Base-by-base conservation (phyloP, 257 asterid species). In the Agastache rugosa region DNA sequence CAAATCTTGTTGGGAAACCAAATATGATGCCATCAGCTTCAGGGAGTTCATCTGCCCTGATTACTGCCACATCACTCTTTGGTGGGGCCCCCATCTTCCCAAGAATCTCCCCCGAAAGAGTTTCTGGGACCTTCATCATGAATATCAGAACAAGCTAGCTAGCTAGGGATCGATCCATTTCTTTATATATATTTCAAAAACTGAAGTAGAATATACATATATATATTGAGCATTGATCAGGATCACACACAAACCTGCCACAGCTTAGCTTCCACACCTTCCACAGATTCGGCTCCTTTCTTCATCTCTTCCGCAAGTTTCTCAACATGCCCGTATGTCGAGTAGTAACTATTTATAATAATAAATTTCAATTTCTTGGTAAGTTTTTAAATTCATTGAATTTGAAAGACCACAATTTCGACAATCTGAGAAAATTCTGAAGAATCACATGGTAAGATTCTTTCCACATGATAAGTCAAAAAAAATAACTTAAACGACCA, bases 251-350 rank as follows among this genome's bases (percentile, higher is more conserved):
- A 41, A 44, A 87, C 96, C 92, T 88, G 96, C 90, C 90, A 91
- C 29, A 91, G 22, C 53, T 74, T 88, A 17, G 87, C 96, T 77
- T 91, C 96, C 0, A 91, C 93, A 5, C 95, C 93, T 79, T 88
- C 87, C 14, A 88, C 85, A 2, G 91, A 78, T 45, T 87, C 91
- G 3, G 88, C 93, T 15, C 97, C 97, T 80, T 77, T 91, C 84
- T 84, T 83, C 39, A 91, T 91, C 86, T 88, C 97, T 27, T 79
- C 80, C 0, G 91, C 97, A 6, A 90, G 87, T 69, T 67, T 85
- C 81, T 85, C 92, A 3, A 90, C 94, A 48, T 90, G 96, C 2
- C 96, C 96, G 35, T 90, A 88, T 20, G 76, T 85, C 7, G 94
- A 86, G 75, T 90, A 90, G 85, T 87, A 90, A 55, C 86, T 84